phyloP scores from a whole-genome alignment of 257 asterid species.

The Asclepias syriaca region DNA sequence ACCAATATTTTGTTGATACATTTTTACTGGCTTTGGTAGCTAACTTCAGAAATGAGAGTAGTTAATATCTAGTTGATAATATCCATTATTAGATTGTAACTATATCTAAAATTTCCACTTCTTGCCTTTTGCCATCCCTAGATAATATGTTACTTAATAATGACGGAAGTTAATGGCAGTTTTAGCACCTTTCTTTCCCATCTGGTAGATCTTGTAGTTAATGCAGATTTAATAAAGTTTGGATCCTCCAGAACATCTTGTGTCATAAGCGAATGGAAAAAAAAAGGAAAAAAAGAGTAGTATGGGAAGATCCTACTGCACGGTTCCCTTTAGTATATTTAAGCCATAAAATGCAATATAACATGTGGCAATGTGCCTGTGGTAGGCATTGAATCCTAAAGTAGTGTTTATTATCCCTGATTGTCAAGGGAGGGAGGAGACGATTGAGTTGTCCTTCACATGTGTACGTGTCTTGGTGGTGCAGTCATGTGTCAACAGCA shows the following conservation, averaged over 20 bases:
- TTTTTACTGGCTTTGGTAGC: neutral
- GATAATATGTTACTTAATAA: neutral
- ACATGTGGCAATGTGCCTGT: neutral
- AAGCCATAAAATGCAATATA: neutral
- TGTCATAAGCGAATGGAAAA: no score
- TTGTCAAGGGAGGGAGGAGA: slow-evolving; percentile 1
- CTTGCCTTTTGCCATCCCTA: neutral
- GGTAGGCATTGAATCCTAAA: neutral
- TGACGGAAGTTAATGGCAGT: neutral
- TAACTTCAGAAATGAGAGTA: neutral
- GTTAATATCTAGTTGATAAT: neutral
- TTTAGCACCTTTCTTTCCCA: neutral
- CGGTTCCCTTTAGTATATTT: neutral
- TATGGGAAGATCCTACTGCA: neutral
- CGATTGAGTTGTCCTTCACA: neutral
- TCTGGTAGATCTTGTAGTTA: neutral
- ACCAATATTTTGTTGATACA: neutral
- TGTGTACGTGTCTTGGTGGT: neutral
- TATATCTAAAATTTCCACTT: neutral
- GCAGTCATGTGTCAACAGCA: neutral
- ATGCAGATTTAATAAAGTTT: neutral
- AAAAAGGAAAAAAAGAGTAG: no score
- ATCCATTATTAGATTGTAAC: neutral
- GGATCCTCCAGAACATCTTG: no score
- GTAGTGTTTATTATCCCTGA: neutral